These are phyloP conservation scores for Dactylellina drechsleri DNA, from an alignment of 2,329 filamentous ascomycete genomes.

Conservation along the genomic window DNA sequence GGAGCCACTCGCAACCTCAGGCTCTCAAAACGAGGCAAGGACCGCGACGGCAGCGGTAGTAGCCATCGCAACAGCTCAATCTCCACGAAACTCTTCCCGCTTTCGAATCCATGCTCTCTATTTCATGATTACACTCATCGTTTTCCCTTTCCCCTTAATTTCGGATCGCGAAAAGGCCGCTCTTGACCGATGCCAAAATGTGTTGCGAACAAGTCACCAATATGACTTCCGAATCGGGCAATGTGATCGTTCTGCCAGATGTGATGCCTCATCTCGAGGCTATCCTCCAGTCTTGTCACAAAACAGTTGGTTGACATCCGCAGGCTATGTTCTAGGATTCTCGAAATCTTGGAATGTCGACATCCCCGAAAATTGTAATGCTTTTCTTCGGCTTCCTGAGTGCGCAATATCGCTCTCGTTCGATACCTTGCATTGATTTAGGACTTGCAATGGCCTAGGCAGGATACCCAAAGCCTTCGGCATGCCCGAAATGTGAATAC, in stretches of 20 bases:
- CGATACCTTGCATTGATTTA: no score
- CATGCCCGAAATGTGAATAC: no score
- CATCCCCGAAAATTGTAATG: no score
- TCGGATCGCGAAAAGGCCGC: not conserved
- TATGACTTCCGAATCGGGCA: constrained; percentile 30
- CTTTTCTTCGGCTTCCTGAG: no score
- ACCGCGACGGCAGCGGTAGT: constrained; percentile 25
- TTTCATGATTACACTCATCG: constrained; percentile 12
- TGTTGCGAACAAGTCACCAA: constrained; percentile 16
- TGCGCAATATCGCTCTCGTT: no score
- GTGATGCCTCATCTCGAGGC: not conserved
- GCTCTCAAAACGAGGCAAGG: constrained; percentile 13
- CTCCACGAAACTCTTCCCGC: constrained; percentile 44
- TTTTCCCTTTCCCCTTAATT: constrained; percentile 12
- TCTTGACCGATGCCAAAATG: constrained; percentile 2
- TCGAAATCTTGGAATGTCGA: no score
- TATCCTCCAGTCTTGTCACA: no score
- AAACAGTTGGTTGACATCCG: no score
- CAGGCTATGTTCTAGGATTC: no score
- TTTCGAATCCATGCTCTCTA: constrained; percentile 18
- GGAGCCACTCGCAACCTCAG: not conserved
- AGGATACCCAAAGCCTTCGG: no score
- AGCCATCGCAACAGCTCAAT: constrained; percentile 53
- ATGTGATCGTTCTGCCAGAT: constrained; percentile 8
- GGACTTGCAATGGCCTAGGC: no score